A percentile compares a stretch with the other conserved stretches of the same genome.
phyloP scores from a whole-genome alignment of 2,329 filamentous ascomycete species.

The Pseudocercospora fuligena region DNA sequence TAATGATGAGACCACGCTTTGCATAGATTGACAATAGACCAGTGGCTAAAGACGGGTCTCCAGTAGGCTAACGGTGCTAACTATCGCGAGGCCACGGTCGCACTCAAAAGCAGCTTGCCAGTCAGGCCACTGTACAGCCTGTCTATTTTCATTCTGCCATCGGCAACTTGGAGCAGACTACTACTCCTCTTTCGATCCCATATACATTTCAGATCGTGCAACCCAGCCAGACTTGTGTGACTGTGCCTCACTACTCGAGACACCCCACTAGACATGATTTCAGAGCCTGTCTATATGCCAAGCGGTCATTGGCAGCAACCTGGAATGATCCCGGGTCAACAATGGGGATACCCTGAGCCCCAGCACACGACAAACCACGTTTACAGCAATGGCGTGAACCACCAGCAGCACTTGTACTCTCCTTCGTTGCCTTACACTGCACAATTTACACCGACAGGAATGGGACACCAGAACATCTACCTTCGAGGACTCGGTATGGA shows the following conservation, averaged over 20 bases:
- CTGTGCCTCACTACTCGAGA: background rate
- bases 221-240: background rate
- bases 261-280: constrained; percentile 1
- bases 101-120: constrained; percentile 2
- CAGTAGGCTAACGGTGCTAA: background rate
- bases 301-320: constrained; percentile 9
- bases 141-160: background rate
- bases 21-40: background rate
- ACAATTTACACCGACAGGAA: background rate
- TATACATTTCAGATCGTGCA: background rate
- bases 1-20: constrained; percentile 4
- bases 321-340: constrained; percentile 5
- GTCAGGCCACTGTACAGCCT: constrained; percentile 3
- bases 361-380: background rate
- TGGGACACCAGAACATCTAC: background rate
- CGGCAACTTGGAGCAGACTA: background rate
- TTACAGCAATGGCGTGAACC: constrained; percentile 3
- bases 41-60: background rate
- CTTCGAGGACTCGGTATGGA: constrained; percentile 3
- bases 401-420: background rate
- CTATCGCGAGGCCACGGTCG: background rate
- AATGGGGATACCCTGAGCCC: constrained; percentile 10
- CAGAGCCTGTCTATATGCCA: constrained; percentile 6
- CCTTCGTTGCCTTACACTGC: background rate
- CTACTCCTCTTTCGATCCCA: background rate